These are phyloP conservation scores for Theileria parva DNA, from an alignment of 169 alveolate genomes.

Conservation along the genomic window DNA sequence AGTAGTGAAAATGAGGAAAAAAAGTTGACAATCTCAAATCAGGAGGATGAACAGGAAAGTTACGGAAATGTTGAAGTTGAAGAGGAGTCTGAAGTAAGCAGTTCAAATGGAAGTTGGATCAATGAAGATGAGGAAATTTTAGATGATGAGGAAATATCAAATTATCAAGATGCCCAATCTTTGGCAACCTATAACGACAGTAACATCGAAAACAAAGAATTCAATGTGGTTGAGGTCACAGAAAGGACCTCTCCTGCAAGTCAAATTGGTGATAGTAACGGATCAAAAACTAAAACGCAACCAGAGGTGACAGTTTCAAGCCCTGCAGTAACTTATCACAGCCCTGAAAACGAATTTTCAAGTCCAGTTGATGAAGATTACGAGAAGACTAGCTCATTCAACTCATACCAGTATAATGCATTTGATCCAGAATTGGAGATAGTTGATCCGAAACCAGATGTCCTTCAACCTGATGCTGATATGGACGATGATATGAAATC, in stretches of 20 bases:
- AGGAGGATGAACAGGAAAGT: not conserved
- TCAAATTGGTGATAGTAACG: not conserved
- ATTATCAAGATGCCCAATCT: not conserved
- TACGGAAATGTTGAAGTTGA: not conserved
- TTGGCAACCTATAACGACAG: not conserved
- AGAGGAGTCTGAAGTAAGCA: not conserved
- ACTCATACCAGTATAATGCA: not conserved
- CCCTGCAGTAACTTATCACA: not conserved
- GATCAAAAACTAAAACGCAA: not conserved
- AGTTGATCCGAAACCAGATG: not conserved
- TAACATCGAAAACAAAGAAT: not conserved
- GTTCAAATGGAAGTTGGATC: not conserved
- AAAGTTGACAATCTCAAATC: not conserved
- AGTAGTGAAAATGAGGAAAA: not conserved
- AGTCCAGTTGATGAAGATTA: not conserved
- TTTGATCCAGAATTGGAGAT: not conserved
- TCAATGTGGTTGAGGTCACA: not conserved
- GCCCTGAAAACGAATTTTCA: not conserved
- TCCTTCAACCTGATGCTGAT: not conserved
- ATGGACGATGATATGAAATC: not conserved
- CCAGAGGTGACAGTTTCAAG: not conserved
- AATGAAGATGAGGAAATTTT: not conserved
- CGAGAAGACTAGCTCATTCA: not conserved
- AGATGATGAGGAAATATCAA: not conserved
- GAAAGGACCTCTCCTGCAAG: not conserved